Evolutionary conservation across 257 asterid species (phyloP), one percentile per base, ranked within the genome.

Genomic region (Solanum etuberosum): DNA sequence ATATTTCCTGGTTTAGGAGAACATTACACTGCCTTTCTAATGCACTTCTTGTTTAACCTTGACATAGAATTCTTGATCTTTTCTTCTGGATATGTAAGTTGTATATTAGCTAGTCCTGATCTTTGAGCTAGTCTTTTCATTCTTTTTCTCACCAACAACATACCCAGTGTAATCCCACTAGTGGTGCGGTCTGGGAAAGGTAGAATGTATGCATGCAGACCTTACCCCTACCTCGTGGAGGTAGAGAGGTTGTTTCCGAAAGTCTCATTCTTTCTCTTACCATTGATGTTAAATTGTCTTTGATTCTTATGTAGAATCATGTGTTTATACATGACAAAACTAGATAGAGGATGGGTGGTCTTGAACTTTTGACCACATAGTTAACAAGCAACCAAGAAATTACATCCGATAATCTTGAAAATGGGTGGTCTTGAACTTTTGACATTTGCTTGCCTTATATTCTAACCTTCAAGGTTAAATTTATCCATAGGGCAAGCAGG

Each of bases 161-260:
- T 61, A 61, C 31, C 14, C 14, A 23, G 31, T 9, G 31, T 61
- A 61, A n/a, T 63, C 1, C 0, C 32, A n/a, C 71, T n/a, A n/a
- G 31, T 1, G 18, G 71, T 48, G 59, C 0, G 16, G 8, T 63
- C 1, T 63, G 7, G 0, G 7, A 0, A 63, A 13, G 18, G 8
- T n/a, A 59, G 27, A 54, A 6, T 54, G 6, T 59, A 63, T 0
- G 1, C 0, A 63, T 0, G 1, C 0, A n/a, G 2, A 63, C 4
- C 32, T 63, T n/a, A 63, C 16, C 0, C 18, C 8, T 63, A 63
- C 71, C 7, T 11, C 32, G 7, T 11, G 0, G 31, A n/a, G 6
- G 70, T 61, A n/a, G 7, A 59, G 70, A 63, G 4, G 4, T 0
- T 23, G 68, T 63, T 63, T n/a, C 32, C 16, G 8, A 5, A 25